phyloP scores from a whole-genome alignment of 139 green algal genomes.

The Picochlorum sp. region DNA sequence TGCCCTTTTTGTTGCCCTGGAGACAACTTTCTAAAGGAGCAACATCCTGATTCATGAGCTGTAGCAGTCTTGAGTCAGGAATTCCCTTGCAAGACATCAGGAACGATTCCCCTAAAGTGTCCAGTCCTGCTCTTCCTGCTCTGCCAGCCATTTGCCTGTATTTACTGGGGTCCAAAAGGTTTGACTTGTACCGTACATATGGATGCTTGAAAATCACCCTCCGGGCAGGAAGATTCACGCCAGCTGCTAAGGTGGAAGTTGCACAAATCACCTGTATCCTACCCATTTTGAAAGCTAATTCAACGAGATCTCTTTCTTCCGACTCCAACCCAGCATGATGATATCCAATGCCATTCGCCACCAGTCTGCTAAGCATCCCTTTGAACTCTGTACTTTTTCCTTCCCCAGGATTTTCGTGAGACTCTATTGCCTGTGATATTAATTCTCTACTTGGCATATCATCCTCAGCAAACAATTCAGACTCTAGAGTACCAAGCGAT shows the following conservation, averaged over 20 bases:
- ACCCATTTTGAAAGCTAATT: slow-evolving; percentile 60
- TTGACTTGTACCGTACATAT: slow-evolving; percentile 23
- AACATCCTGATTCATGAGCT: slow-evolving; percentile 25
- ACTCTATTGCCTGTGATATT: background rate
- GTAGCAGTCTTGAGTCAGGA: slow-evolving; percentile 11
- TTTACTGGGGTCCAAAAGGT: slow-evolving; percentile 35
- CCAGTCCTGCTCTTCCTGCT: slow-evolving; percentile 41
- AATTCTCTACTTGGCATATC: background rate
- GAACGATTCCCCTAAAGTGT: slow-evolving; percentile 37
- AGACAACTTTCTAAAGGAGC: slow-evolving; percentile 58
- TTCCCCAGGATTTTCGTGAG: background rate
- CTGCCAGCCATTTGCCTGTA: slow-evolving; percentile 67
- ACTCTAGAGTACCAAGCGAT: background rate
- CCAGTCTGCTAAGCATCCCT: background rate
- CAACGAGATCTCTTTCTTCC: slow-evolving; percentile 63
- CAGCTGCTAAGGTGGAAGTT: slow-evolving; percentile 87
- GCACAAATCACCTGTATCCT: slow-evolving; percentile 74
- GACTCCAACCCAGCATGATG: slow-evolving; percentile 58
- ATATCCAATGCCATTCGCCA: slow-evolving; percentile 60
- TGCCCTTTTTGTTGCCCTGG: slow-evolving; percentile 42
- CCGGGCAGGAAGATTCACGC: slow-evolving; percentile 78
- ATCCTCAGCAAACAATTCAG: background rate
- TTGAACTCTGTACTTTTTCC: background rate
- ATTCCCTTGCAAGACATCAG: slow-evolving; percentile 26
- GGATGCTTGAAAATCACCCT: slow-evolving; percentile 73